Conservation (phyloP, 1,139 yeast species). For the Candida pseudocylindracea region DNA sequence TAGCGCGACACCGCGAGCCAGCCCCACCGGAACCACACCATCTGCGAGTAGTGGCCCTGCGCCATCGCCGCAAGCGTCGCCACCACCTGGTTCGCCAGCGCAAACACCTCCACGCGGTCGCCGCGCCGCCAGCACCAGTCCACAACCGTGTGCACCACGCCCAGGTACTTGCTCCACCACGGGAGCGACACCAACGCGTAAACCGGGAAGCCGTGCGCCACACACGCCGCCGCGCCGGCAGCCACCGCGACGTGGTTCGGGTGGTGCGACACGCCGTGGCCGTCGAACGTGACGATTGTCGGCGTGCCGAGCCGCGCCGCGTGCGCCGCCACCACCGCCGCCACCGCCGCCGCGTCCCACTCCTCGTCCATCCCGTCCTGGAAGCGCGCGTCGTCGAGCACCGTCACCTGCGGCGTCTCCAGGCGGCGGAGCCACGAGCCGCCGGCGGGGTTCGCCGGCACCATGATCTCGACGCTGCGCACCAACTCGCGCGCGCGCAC, state of each 20-base stretch:
- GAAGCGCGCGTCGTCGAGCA: slow-evolving; percentile 9
- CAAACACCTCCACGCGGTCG: slow-evolving; percentile 7
- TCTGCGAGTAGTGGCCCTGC: slow-evolving; percentile 67
- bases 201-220: slow-evolving; percentile 1
- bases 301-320: slow-evolving; percentile 5
- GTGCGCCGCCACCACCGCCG: slow-evolving; percentile 7
- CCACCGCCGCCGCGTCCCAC: slow-evolving; percentile 36
- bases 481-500: slow-evolving; percentile 35
- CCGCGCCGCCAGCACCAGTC: slow-evolving; percentile 16
- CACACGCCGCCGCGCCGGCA: slow-evolving; percentile 25
- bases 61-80: slow-evolving; percentile 57
- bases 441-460: slow-evolving; percentile 23
- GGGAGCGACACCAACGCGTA: slow-evolving; percentile 22
- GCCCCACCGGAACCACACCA: slow-evolving; percentile 89
- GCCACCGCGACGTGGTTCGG: slow-evolving; percentile 59
- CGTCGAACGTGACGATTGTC: slow-evolving; percentile 60
- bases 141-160: slow-evolving; percentile 21
- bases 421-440: no score
- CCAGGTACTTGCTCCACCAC: slow-evolving; percentile 27
- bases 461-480: slow-evolving; percentile 33
- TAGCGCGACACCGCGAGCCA: slow-evolving; percentile 68
- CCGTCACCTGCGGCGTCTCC: no score
- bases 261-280: slow-evolving; percentile 64
- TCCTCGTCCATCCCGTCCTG: slow-evolving; percentile 51
- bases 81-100: slow-evolving; percentile 21